A percentile compares a stretch with the other conserved stretches of the same genome.
These are phyloP conservation scores for Trametes gibbosa DNA, from an alignment of 768 basidiomycete species.

Conservation along the genomic window DNA sequence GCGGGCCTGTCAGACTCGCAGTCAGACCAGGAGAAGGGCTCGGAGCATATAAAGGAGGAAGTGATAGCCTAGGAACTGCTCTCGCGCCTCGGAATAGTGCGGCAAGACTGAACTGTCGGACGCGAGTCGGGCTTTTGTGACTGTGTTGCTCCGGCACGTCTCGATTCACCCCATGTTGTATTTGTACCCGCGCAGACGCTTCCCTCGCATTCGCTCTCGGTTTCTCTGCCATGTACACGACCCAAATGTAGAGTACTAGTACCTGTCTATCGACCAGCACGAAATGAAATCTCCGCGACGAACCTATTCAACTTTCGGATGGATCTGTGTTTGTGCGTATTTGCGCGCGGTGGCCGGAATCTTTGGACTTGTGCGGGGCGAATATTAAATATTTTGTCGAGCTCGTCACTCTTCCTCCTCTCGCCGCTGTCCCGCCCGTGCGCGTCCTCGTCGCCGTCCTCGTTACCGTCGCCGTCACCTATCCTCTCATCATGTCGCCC, in stretches of 20 bases:
- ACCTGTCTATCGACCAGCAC: background rate
- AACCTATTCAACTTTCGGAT: background rate
- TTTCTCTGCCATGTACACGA: background rate
- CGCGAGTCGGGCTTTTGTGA: background rate
- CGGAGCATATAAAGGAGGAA: slow-evolving; percentile 20
- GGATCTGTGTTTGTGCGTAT: background rate
- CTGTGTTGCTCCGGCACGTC: too few species aligned
- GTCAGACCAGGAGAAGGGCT: slow-evolving; percentile 25
- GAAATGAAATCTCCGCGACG: background rate
- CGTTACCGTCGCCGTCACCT: background rate
- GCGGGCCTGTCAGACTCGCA: slow-evolving; percentile 19
- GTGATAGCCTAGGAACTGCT: background rate
- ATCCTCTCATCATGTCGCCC: slow-evolving; percentile 43
- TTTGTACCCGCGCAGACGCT: slow-evolving; percentile 8
- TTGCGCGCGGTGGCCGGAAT: slow-evolving; percentile 15
- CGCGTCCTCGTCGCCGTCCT: background rate
- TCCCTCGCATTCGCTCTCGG: background rate
- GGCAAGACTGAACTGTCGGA: background rate
- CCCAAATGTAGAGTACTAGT: background rate
- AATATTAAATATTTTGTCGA: background rate
- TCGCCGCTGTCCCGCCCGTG: background rate
- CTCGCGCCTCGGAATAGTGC: too few species aligned
- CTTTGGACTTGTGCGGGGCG: background rate
- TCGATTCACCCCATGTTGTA: background rate
- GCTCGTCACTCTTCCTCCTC: background rate